A percentile compares a stretch with the other conserved stretches of the same genome.
phyloP scores from a whole-genome alignment of 345 rosid genomes.

The Cardamine resedifolia region DNA sequence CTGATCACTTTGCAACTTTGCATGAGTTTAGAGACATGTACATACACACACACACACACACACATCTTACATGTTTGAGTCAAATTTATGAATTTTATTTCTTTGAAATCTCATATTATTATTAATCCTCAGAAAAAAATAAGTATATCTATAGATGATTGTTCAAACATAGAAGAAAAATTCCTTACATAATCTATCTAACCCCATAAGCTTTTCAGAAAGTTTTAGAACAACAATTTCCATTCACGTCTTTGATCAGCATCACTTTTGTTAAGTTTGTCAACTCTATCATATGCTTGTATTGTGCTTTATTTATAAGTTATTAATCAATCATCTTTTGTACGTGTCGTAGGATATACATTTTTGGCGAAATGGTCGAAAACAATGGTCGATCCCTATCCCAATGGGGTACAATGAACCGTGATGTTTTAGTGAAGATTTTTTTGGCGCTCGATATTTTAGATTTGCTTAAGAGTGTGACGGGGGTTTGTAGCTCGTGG shows the following conservation, averaged over 20 bases:
- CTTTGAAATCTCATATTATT: background rate
- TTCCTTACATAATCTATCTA: background rate
- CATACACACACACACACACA: background rate
- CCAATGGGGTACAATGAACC: background rate
- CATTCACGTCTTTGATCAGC: background rate
- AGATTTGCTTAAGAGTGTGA: background rate
- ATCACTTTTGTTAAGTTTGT: background rate
- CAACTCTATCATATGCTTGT: background rate
- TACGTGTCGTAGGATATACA: background rate
- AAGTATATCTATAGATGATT: background rate
- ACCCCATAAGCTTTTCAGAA: background rate
- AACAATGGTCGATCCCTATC: background rate
- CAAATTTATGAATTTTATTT: background rate
- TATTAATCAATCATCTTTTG: background rate
- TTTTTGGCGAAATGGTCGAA: background rate
- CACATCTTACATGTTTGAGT: background rate
- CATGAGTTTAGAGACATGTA: background rate
- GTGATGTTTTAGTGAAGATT: background rate
- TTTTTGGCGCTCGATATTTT: background rate
- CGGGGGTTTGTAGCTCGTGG: background rate
- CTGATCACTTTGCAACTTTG: background rate
- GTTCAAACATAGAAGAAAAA: background rate
- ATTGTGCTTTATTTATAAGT: background rate
- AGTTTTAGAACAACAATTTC: too few species aligned
- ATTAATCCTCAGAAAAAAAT: background rate